Evolutionary conservation across 129 eudicot genomes (phyloP).

Genomic region (Helianthus annuus): HanXRQr2.0-SUNRISE NC_035442.2:160127669-160128168

Average conservation of each 20-base stretch:
- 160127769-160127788: constrained; percentile 46
- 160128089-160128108: constrained; percentile 47
- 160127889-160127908: constrained; percentile 66
- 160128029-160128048: constrained; percentile 49
- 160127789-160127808: constrained; percentile 51
- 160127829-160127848: background rate
- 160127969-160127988: constrained; percentile 72
- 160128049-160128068: constrained; percentile 42
- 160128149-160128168: too few relatives aligned
- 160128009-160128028: constrained; percentile 55
- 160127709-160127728: constrained; percentile 46
- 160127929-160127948: constrained; percentile 61
- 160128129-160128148: background rate
- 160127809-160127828: constrained; percentile 49
- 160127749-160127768: constrained; percentile 70
- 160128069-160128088: constrained; percentile 68
- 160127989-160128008: constrained; percentile 54
- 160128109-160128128: constrained; percentile 18
- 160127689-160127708: constrained; percentile 53
- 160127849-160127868: background rate
- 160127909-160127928: constrained; percentile 58
- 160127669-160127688: constrained; percentile 57
- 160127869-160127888: background rate
- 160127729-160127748: constrained; percentile 40
- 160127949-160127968: constrained; percentile 83